Base-by-base conservation (phyloP, 2,329 filamentous ascomycete genomes). In the Hymenoscyphus occultus region DNA sequence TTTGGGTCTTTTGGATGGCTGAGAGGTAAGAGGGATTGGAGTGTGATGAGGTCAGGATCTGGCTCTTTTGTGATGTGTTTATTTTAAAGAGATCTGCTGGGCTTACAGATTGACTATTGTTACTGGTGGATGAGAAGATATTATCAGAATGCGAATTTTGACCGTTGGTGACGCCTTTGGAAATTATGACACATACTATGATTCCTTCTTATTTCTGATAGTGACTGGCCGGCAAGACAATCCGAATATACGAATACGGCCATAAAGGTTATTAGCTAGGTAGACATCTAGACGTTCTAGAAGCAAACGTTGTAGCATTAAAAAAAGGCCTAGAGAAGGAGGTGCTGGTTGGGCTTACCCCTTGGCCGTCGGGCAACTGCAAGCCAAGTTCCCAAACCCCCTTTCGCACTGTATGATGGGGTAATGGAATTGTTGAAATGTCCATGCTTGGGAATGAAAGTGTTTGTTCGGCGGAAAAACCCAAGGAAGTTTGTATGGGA, bases 401-500 rank as follows among this genome's bases (percentile, higher is more conserved):
- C 16, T 22, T 22, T 40, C 2, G 13, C 3, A 9, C 4, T 42
- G 35, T 16, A 42, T 16, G 39, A 31, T 48, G 45, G 57, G 35
- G 54, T 32, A 14, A 56, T 39, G 12, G n/a, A 59, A 61, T 22
- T 51, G 45, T 51, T 51, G 45, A 51, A 51, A 51, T 22, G 45
- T 22, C 45, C 45, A 51, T 51, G 45, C 19, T 28, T 54, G 22
- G 48, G 22, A 54, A 54, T 12, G 48, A 54, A 22, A 12, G 22
- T 10, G n/a, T 22, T 28, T 22, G 48, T 22, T 28, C 19, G 22
- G 22, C 63, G 64, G 63, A 65, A 60, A 65, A 62, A 56, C 31
- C 3, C 16, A 40, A 13, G 45, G 22, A 7, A 7, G 9, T 64
- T 68, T 66, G 62, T 66, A 64, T 66, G 64, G 39, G 60, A 59